phyloP scores from a whole-genome alignment of 2,329 filamentous ascomycete genomes.

The Diaporthe destruens region DNA sequence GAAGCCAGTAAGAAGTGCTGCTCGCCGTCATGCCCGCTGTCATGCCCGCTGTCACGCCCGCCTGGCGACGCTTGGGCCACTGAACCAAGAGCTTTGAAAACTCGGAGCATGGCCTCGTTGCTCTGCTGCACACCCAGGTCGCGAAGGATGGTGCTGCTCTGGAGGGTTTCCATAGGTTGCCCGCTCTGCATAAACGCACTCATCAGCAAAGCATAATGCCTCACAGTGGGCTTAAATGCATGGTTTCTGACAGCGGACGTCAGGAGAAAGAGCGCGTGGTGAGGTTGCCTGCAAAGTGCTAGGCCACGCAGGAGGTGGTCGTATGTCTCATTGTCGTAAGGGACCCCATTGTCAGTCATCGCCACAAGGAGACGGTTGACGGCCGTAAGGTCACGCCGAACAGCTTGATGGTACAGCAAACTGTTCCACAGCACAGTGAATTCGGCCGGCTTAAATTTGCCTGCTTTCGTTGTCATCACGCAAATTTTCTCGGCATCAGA shows the following conservation, averaged over 20 bases:
- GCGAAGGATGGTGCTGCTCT: slow-evolving; percentile 59
- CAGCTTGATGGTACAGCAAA: slow-evolving; percentile 77
- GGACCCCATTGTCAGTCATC: slow-evolving; percentile 62
- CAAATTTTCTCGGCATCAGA: slow-evolving; percentile 71
- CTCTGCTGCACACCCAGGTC: slow-evolving; percentile 57
- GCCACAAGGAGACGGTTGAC: slow-evolving; percentile 61
- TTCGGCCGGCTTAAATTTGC: slow-evolving; percentile 57
- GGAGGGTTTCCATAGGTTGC: slow-evolving; percentile 57
- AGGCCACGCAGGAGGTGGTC: slow-evolving; percentile 63
- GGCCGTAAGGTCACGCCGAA: slow-evolving; percentile 65
- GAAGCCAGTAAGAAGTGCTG: slow-evolving; percentile 48
- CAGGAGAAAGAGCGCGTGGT: slow-evolving; percentile 63
- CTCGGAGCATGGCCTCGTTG: slow-evolving; percentile 57
- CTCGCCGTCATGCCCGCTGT: slow-evolving; percentile 36
- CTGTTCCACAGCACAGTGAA: slow-evolving; percentile 82
- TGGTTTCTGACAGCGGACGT: slow-evolving; percentile 57
- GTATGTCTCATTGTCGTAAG: slow-evolving; percentile 65
- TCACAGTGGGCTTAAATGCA: slow-evolving; percentile 59
- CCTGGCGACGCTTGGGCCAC: slow-evolving; percentile 3
- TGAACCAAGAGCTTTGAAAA: slow-evolving; percentile 56
- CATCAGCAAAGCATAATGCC: slow-evolving; percentile 68
- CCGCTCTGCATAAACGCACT: slow-evolving; percentile 61
- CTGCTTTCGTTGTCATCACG: slow-evolving; percentile 64
- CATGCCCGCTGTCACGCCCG: slow-evolving; percentile 36
- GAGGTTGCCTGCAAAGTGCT: slow-evolving; percentile 61